phyloP scores from a whole-genome alignment of 2,329 filamentous ascomycete genomes.

The Aureobasidium sp. region DNA sequence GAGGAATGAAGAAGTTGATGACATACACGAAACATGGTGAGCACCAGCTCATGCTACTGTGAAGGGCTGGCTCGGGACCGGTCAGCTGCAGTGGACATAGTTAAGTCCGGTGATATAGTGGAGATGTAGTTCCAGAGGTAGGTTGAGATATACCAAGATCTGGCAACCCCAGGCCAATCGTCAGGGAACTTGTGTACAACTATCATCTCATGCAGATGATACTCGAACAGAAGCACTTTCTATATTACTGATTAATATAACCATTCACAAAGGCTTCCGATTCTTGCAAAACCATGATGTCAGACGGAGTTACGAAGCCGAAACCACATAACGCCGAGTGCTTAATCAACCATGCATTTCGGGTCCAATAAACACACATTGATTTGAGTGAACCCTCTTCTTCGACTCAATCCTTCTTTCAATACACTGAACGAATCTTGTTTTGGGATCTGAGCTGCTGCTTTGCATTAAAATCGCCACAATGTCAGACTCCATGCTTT shows the following conservation, averaged over 20 bases:
- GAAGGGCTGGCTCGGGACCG: not conserved
- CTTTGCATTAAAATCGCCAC: not conserved
- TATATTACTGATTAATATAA: not conserved
- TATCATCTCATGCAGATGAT: no score
- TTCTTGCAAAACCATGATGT: not conserved
- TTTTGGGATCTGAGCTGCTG: not conserved
- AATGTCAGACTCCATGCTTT: not conserved
- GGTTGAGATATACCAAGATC: not conserved
- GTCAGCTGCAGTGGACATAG: not conserved
- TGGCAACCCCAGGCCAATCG: not conserved
- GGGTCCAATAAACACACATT: not conserved
- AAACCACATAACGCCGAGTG: not conserved
- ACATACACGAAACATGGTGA: not conserved
- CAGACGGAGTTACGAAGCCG: not conserved
- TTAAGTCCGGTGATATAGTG: not conserved
- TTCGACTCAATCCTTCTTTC: not conserved
- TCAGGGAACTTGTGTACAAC: not conserved
- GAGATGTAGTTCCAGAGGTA: not conserved
- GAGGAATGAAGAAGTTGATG: not conserved
- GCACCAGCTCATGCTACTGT: not conserved
- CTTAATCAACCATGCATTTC: not conserved
- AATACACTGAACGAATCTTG: not conserved
- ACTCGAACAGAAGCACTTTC: not conserved
- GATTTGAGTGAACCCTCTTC: not conserved
- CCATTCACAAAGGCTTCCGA: not conserved